Percentiles rank a stretch among this genome's conserved stretches.
Evolutionary conservation across 164 flowering plant species (phyloP).

Genomic region (Macadamia tetraphylla): DNA sequence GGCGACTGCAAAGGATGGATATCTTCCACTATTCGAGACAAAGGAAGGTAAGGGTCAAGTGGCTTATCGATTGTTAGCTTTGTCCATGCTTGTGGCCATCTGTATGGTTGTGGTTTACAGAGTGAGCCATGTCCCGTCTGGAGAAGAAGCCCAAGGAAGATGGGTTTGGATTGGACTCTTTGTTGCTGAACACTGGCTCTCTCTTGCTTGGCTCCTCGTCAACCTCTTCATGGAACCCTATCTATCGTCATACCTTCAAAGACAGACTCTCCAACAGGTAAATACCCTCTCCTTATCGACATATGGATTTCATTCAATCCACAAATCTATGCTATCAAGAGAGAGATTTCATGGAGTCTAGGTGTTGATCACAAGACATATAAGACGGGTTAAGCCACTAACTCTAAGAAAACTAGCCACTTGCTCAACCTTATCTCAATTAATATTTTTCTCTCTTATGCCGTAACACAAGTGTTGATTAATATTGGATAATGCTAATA

Average conservation of each 20-base stretch:
- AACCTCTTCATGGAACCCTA: conserved; percentile 18
- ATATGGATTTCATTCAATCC: too few relatives aligned
- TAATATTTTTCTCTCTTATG: too few relatives aligned
- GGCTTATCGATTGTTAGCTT: not conserved
- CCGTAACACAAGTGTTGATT: too few relatives aligned
- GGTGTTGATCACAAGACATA: too few relatives aligned
- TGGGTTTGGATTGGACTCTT: conserved; percentile 3
- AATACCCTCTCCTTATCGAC: not conserved
- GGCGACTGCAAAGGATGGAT: not conserved
- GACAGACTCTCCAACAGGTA: conserved; percentile 34
- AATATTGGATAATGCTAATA: too few relatives aligned
- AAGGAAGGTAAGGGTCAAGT: conserved; percentile 16
- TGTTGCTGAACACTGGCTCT: not conserved
- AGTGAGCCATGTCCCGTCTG: conserved; percentile 12
- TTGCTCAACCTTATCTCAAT: too few relatives aligned
- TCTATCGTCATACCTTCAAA: conserved; percentile 25
- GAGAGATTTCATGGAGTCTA: too few relatives aligned
- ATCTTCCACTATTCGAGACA: conserved; percentile 16
- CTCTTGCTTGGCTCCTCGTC: conserved; percentile 2
- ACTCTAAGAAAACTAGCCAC: too few relatives aligned
- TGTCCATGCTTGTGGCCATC: conserved; percentile 16
- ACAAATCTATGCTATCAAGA: too few relatives aligned
- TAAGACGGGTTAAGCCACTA: too few relatives aligned
- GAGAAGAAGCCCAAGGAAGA: conserved; percentile 10
- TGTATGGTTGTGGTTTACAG: conserved; percentile 20